These are phyloP conservation scores for Potentilla sterilis DNA, from an alignment of 306 rosid species.

Conservation along the genomic window DNA sequence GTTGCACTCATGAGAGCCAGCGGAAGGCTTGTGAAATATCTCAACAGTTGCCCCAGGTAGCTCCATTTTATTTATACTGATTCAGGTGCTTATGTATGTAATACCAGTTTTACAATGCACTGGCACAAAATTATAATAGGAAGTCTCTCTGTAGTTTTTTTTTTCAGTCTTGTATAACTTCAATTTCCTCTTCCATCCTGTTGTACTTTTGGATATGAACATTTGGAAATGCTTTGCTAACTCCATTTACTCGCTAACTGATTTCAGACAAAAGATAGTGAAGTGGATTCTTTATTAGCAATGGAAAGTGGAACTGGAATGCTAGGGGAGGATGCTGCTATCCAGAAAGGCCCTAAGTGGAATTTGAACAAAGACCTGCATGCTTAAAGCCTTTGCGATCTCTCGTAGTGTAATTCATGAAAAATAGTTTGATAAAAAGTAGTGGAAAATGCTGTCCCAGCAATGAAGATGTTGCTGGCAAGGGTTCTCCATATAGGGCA, in stretches of 20 bases:
- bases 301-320: constrained; percentile 53
- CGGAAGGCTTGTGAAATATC: constrained; percentile 64
- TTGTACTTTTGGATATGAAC: neutral
- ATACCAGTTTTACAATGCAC: neutral
- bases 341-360: constrained; percentile 48
- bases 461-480: constrained; percentile 55
- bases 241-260: neutral
- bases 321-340: constrained; percentile 46
- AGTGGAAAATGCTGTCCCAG: constrained; percentile 26
- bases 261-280: constrained; percentile 65
- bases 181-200: neutral
- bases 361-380: constrained; percentile 67
- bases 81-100: neutral
- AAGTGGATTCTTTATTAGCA: constrained; percentile 59
- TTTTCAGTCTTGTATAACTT: neutral
- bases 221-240: constrained; percentile 7
- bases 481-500: constrained; percentile 20
- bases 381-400: constrained; percentile 14
- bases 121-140: neutral
- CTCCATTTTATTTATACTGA: neutral
- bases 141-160: neutral
- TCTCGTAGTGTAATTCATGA: constrained; percentile 6
- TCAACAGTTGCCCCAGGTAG: constrained; percentile 48
- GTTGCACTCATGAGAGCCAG: constrained; percentile 66
- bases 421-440: constrained; percentile 9